Conservation (phyloP, 768 basidiomycete genomes). For the Cystobasidiopsis lactophilus region DNA sequence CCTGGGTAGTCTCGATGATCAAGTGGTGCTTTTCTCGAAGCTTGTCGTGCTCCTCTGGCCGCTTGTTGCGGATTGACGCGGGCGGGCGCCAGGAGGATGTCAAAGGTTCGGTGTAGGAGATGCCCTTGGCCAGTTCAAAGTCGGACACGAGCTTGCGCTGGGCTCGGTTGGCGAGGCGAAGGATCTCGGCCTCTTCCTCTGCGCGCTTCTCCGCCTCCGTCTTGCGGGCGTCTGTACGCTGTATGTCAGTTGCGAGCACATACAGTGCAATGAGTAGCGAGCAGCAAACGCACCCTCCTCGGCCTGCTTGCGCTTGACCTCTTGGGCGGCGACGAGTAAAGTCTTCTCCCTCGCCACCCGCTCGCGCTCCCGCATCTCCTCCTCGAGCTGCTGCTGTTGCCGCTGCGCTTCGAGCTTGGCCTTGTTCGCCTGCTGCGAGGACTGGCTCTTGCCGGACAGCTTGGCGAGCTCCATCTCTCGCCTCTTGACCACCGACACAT, state of each 20-base stretch:
- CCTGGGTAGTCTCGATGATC: constrained; percentile 39
- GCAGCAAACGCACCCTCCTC: constrained; percentile 39
- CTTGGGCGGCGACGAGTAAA: constrained; percentile 76
- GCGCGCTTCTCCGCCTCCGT: constrained; percentile 62
- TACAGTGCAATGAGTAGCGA: background rate
- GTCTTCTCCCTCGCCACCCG: constrained; percentile 50
- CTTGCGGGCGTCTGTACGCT: constrained; percentile 51
- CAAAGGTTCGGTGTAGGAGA: constrained; percentile 66
- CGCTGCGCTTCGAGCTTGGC: constrained; percentile 36
- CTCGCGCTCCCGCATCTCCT: constrained; percentile 50
- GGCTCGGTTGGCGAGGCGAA: constrained; percentile 41
- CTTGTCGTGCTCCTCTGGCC: constrained; percentile 44
- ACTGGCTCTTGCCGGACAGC: constrained; percentile 30
- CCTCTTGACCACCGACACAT: constrained; percentile 67
- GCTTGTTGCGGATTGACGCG: constrained; percentile 48
- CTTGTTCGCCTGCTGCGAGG: constrained; percentile 31
- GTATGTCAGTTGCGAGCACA: background rate
- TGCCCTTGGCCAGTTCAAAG: constrained; percentile 77
- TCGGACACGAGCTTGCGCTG: constrained; percentile 79
- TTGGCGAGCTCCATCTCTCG: constrained; percentile 59
- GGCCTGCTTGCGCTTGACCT: constrained; percentile 66
- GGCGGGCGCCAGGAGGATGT: constrained; percentile 67
- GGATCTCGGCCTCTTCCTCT: constrained; percentile 72
- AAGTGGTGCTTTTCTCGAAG: constrained; percentile 84
- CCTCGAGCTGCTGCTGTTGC: constrained; percentile 36